Evolutionary conservation across 1,139 yeast genomes (phyloP), one percentile per base, ranked within the genome.

Genomic region (Hemisphaericaspora subhashii): DNA sequence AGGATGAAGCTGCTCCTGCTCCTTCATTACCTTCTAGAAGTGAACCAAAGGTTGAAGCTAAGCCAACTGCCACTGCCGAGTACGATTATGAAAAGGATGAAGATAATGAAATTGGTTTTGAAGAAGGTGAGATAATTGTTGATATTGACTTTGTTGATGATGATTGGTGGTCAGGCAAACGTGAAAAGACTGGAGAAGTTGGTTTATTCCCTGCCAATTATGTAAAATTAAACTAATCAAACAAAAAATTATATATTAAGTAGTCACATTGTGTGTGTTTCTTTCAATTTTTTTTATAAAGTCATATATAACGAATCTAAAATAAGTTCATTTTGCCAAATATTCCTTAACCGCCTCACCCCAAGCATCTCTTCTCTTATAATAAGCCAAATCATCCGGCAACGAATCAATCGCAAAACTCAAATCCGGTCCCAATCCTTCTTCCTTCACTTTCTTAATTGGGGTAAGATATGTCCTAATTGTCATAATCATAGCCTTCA

Each of bases 141-240:
- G 86, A 88, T 45, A 86, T 92, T 46, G 95, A 88, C 50, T 85
- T 87, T 60, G 86, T 86, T 12, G 96, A 89, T 52, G 96, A 87
- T 37, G 96, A 88, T 56, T 92, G 98, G 98, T 92, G 98, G 98
- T 72, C 84, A 42, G 98, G 98, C 35, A 72, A 60, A 39, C 81
- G 81, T 51, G 66, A 79, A 43, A 58, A 51, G 32, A 64, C 81
- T 30, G 96, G 96, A 31, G 85, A 81, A 49, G 73, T 77, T 47
- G 95, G 95, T 41, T 72, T 92, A 41, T 89, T 92, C 81, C 98
- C 98, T 35, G 82, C 95, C 31, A 88, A 86, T 64, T 89, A 86
- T 57, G 98, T 92, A 29, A 62, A 57, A 30, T 64, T 71, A 44
- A 57, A 58, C 41, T 53, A 62, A 43, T 61, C 50, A 44, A 13